phyloP scores from a whole-genome alignment of 345 rosid genomes.

The Dimocarpus longan region DNA sequence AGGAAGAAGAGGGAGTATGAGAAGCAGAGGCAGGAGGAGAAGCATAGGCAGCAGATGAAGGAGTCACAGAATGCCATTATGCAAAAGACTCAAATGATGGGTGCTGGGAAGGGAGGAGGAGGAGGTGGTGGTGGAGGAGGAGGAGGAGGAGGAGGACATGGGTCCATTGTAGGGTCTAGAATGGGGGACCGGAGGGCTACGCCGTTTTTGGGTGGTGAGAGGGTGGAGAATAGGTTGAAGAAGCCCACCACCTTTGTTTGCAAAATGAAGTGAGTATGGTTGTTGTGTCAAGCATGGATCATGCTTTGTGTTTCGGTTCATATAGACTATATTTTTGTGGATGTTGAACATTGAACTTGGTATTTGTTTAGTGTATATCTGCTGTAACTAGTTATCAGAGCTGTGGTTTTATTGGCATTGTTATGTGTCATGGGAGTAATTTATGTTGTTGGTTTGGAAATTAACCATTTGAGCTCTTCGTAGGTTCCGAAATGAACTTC shows the following conservation, averaged over 20 bases:
- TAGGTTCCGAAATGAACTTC: slow-evolving; percentile 98
- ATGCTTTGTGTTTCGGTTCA: background rate
- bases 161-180: slow-evolving; percentile 69
- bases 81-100: slow-evolving; percentile 56
- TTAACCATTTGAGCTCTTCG: slow-evolving; percentile 25
- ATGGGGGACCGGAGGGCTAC: slow-evolving; percentile 82
- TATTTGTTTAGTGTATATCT: background rate
- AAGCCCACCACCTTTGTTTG: slow-evolving; percentile 99
- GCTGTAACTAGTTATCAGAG: background rate
- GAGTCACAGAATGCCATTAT: slow-evolving; percentile 53
- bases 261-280: slow-evolving; percentile 87
- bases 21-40: slow-evolving; percentile 80
- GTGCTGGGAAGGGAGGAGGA: slow-evolving; percentile 64
- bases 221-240: slow-evolving; percentile 89
- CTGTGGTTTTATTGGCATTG: slow-evolving; percentile 9
- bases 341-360: background rate
- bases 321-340: background rate
- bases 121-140: slow-evolving; percentile 50
- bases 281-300: slow-evolving; percentile 5
- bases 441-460: background rate
- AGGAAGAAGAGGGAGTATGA: slow-evolving; percentile 93
- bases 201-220: slow-evolving; percentile 69
- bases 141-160: slow-evolving; percentile 60
- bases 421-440: background rate
- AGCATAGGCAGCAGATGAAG: slow-evolving; percentile 63